Evolutionary conservation across 2,329 filamentous ascomycete species (phyloP), one percentile per base, ranked within the genome.

Genomic region (Phaeosphaeria sp.): DNA sequence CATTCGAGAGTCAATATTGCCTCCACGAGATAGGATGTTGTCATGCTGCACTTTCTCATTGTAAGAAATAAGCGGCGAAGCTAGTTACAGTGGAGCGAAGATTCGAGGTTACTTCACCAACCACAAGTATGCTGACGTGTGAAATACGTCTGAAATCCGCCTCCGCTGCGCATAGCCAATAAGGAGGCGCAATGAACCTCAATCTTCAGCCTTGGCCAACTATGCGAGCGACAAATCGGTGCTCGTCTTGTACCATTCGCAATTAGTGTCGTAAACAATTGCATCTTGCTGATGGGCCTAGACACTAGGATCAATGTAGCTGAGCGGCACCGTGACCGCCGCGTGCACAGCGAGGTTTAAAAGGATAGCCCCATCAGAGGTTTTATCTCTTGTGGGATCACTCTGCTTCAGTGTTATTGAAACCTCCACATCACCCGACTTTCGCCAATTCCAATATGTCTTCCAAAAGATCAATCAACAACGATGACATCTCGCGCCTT

Each of bases 401-500:
- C 30, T 7, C 3, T 3, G 7, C 13, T 36, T 11, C 30, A 36
- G 13, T 27, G 30, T 36, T 7, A 15, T 11, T 13, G 3, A 36
- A 36, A 36, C 3, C 13, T 13, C 30, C 30, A 36, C 41, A 43
- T 3, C 17, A 20, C 17, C n/a, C 41, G n/a, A 18, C 7, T 7
- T 11, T 20, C 7, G 7, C n/a, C 20, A 7, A 20, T 3, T 7
- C 20, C 41, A 43, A 43, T 9, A 58, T 58, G 55, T 17, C 47
- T 42, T 13, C 42, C 2, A 54, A 36, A 51, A 23, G 33, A 30
- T 43, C 42, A 1, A 33, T 58, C 47, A 51, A 50, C 11, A 39
- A 33, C 21, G 43, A 41, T 7, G 23, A 58, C 23, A n/a, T 58
- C 22, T n/a, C 46, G 20, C 22, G 43, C 42, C 43, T 58, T 9